Percentiles rank a stretch among this genome's conserved stretches.
Evolutionary conservation across 805 yeast species (phyloP).

Genomic region (Pichia insulana): DNA sequence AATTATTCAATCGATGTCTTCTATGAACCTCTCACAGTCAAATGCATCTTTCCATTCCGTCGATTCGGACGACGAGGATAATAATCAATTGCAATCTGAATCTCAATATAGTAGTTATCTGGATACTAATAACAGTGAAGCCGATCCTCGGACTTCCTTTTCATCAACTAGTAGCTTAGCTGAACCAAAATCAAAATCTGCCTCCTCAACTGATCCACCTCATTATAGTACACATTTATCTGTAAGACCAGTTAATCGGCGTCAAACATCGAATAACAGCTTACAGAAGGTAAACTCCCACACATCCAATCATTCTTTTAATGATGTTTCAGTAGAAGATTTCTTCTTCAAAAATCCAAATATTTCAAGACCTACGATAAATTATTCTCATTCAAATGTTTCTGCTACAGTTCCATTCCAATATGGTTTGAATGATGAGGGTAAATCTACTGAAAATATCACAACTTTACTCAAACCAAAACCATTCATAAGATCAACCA

Average conservation of each 20-base stretch:
- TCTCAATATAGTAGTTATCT: neutral
- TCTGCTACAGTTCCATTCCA: neutral
- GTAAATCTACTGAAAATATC: neutral
- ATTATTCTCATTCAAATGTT: conserved; percentile 12
- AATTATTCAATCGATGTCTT: neutral
- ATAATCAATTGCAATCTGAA: no score
- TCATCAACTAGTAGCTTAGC: conserved; percentile 3
- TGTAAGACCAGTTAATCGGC: neutral
- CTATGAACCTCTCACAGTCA: conserved; percentile 6
- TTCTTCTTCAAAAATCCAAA: conserved; percentile 37
- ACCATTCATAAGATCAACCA: conserved; percentile 11
- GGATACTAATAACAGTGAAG: neutral
- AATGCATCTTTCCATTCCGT: conserved; percentile 8
- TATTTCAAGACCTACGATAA: conserved; percentile 10
- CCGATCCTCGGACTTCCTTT: neutral
- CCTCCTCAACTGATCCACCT: neutral
- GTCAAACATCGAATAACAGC: neutral
- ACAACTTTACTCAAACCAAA: conserved; percentile 21
- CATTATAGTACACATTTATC: neutral
- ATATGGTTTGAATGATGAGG: neutral
- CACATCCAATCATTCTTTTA: neutral
- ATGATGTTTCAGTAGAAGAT: conserved; percentile 40
- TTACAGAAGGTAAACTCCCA: conserved; percentile 4
- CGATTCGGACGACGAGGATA: conserved; percentile 10
- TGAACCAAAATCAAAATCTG: neutral